Base-by-base conservation (phyloP, 2,329 filamentous ascomycete genomes). In the Trichoderma brevicompactum region DNA sequence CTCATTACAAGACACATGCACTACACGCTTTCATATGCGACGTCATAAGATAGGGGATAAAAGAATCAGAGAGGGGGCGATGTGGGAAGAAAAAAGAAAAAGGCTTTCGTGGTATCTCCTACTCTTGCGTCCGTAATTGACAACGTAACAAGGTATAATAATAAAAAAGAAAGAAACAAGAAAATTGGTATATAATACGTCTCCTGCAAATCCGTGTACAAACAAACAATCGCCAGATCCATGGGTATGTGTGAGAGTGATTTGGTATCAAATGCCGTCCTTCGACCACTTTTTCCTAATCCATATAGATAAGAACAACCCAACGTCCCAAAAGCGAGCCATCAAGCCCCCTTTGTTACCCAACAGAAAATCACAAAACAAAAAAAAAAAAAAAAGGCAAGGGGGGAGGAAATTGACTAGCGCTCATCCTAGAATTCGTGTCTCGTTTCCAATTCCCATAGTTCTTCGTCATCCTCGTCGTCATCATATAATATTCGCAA, bases 401-500 rank as follows among this genome's bases (percentile, higher is more conserved):
- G 23, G 32, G 3, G 46, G 34, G 13, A 6, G 15, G 19, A 38
- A 48, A 23, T 38, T 43, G 28, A 36, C 36, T 15, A 23, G 19
- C 10, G 38, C 28, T 58, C 62, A 46, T 58, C 12, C 19, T 46
- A 58, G 19, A 19, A 17, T 52, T 65, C 62, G 62, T 65, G 43
- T 44, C 58, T 65, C 62, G 40, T 52, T 58, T 58, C 28, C 62
- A n/a, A 52, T 40, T 59, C 38, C 28, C 32, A 46, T 17, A 32
- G 32, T 17, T 19, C 12, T 32, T 41, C 44, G 7, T 65, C 8
- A 43, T 36, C 9, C 9, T 55, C 32, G 61, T 55, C 36, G 5
- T 66, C 34, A 41, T 72, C 69, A 81, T 36, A 81, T 81, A n/a
- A 81, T 81, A 54, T 81, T 80, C 10, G 78, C 78, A 68, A 80